These are phyloP conservation scores for Drechslerella coelobrocha DNA, from an alignment of 2,329 filamentous ascomycete species.

Conservation along the genomic window DNA sequence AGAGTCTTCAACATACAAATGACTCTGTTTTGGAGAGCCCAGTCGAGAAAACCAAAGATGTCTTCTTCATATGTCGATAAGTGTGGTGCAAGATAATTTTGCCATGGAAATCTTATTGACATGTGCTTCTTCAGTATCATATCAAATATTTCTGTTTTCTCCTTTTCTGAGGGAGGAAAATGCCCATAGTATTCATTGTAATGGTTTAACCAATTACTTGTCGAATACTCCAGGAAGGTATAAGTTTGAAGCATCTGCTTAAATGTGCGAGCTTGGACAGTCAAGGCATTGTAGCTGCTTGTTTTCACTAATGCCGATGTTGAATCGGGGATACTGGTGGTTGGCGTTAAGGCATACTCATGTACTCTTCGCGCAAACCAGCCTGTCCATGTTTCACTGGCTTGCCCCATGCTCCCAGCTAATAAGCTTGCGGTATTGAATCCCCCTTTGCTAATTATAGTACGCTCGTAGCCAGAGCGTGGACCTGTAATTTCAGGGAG, in stretches of 20 bases:
- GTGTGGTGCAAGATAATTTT: constrained; percentile 17
- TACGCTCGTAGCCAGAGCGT: not conserved
- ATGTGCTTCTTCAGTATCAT: not conserved
- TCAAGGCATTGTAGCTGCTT: not conserved
- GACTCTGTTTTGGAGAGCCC: constrained; percentile 6
- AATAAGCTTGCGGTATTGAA: not conserved
- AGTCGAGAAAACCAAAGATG: constrained; percentile 8
- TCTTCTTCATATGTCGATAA: not conserved
- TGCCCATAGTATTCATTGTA: not conserved
- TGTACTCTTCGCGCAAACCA: constrained; percentile 8
- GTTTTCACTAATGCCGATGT: not conserved
- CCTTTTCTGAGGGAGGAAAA: not conserved
- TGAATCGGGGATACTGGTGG: not conserved
- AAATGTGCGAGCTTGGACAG: constrained; percentile 9
- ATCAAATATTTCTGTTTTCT: not conserved
- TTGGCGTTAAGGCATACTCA: not conserved
- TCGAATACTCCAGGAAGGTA: constrained; percentile 24
- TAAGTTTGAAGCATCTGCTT: constrained; percentile 1
- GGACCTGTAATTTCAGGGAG: constrained; percentile 17
- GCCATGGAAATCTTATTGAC: constrained; percentile 31
- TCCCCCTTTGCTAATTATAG: not conserved
- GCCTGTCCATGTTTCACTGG: not conserved
- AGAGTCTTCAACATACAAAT: not conserved
- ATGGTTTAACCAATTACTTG: constrained; percentile 20
- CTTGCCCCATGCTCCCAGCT: not conserved